A percentile compares a stretch with the other conserved stretches of the same genome.
These are phyloP conservation scores for Aspergillus sp. DNA, from an alignment of 2,329 filamentous ascomycete species.

Conservation along the genomic window DNA sequence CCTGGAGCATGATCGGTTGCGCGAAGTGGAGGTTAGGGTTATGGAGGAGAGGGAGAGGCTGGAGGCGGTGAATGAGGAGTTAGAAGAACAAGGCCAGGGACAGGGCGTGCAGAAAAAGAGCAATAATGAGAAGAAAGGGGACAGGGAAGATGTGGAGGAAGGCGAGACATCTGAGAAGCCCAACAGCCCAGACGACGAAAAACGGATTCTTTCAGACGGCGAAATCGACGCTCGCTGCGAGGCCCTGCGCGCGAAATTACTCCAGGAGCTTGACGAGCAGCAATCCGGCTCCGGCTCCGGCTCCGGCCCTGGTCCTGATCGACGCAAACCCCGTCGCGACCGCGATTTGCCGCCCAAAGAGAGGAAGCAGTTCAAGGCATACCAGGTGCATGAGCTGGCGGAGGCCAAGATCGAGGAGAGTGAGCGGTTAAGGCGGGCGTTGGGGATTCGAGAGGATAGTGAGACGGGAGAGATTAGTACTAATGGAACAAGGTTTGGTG, in stretches of 20 bases:
- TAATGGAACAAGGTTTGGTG: conserved; percentile 8
- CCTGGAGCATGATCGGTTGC: conserved; percentile 84
- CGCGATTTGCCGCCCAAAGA: conserved; percentile 12
- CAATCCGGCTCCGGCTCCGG: conserved; percentile 13
- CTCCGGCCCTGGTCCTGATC: background rate
- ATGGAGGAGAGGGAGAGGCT: conserved; percentile 81
- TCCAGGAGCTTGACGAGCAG: conserved; percentile 47
- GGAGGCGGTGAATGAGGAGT: conserved; percentile 65
- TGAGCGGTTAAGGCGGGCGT: conserved; percentile 72
- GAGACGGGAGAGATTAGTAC: conserved; percentile 58
- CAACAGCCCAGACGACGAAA: background rate
- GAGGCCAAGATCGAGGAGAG: conserved; percentile 95
- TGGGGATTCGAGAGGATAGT: conserved; percentile 86
- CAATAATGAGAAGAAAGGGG: background rate
- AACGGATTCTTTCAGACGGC: conserved; percentile 56
- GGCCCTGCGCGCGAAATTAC: conserved; percentile 56
- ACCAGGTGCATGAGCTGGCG: conserved; percentile 93
- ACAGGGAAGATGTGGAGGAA: conserved; percentile 4
- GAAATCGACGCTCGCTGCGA: conserved; percentile 76
- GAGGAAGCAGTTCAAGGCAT: conserved; percentile 62
- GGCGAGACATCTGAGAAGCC: conserved; percentile 1
- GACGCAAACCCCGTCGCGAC: conserved; percentile 1
- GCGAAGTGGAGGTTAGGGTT: conserved; percentile 86
- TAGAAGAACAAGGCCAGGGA: conserved; percentile 71
- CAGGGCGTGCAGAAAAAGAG: conserved; percentile 34